phyloP scores from a whole-genome alignment of 2,329 filamentous ascomycete genomes.

The Trichoderma sp. region DNA sequence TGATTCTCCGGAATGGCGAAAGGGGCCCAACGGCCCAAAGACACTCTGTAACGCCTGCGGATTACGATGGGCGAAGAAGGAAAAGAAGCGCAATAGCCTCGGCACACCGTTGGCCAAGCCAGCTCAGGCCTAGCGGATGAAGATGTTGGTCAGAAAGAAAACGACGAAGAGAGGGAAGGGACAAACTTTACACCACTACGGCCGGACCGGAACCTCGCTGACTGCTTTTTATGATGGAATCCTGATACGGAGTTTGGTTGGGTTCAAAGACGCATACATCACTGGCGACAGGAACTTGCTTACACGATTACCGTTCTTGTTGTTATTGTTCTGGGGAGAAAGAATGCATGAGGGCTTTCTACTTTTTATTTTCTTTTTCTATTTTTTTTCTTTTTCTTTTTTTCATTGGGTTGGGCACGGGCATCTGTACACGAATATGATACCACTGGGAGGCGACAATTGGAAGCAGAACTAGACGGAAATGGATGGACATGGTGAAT shows the following conservation, averaged over 20 bases:
- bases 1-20: constrained; percentile 94
- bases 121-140: neutral
- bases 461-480: constrained; percentile 6
- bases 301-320: neutral
- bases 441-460: constrained; percentile 16
- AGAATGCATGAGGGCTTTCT: neutral
- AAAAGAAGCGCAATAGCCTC: constrained; percentile 64
- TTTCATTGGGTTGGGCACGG: neutral
- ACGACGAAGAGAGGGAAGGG: neutral
- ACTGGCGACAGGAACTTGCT: constrained; percentile 12
- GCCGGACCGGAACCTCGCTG: neutral
- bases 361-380: neutral
- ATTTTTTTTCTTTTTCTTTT: neutral
- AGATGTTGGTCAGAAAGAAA: neutral
- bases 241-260: constrained; percentile 13
- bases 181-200: neutral
- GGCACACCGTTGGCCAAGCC: neutral
- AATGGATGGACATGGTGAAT: constrained; percentile 6
- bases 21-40: constrained; percentile 89
- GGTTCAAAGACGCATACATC: constrained; percentile 16
- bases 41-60: constrained; percentile 96
- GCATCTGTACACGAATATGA: constrained; percentile 22
- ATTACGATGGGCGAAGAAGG: constrained; percentile 73
- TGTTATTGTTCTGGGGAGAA: neutral
- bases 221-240: constrained; percentile 1